Conservation (phyloP, 805 yeast genomes). For the Ogataea trehalophila region DNA sequence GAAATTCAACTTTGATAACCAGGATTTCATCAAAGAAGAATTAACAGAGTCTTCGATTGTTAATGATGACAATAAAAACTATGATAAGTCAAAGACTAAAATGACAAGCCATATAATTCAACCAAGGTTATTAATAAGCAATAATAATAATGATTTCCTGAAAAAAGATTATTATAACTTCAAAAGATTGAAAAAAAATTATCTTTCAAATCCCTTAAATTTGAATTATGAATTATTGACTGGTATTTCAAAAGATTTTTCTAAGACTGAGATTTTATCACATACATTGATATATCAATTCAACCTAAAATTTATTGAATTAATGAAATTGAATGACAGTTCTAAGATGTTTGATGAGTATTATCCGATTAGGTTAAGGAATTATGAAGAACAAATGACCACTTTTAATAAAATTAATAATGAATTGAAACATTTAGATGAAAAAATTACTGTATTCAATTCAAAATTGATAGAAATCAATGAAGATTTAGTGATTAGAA, state of each 20-base stretch:
- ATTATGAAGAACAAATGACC: conserved; percentile 37
- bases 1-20: conserved; percentile 52
- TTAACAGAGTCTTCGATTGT: conserved; percentile 12
- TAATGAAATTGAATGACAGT: conserved; percentile 43
- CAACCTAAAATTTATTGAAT: conserved; percentile 41
- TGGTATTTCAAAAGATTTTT: conserved; percentile 30
- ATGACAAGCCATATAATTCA: conserved; percentile 31
- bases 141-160: conserved; percentile 7
- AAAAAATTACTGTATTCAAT: conserved; percentile 28
- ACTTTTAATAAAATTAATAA: conserved; percentile 41
- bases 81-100: conserved; percentile 18
- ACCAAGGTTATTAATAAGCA: conserved; percentile 20
- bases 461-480: conserved; percentile 13
- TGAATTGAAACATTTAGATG: conserved; percentile 40
- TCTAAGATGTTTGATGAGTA: conserved; percentile 39
- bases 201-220: conserved; percentile 63
- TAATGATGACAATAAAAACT: conserved; percentile 10
- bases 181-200: conserved; percentile 61
- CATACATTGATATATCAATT: conserved; percentile 59
- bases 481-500: conserved; percentile 9
- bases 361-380: conserved; percentile 35
- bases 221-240: conserved; percentile 27
- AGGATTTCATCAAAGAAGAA: conserved; percentile 36
- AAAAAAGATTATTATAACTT: conserved; percentile 45
- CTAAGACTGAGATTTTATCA: conserved; percentile 40